A percentile compares a stretch with the other conserved stretches of the same genome.
Evolutionary conservation across 768 basidiomycete species (phyloP).

Genomic region (Boletus rubropictus): DNA sequence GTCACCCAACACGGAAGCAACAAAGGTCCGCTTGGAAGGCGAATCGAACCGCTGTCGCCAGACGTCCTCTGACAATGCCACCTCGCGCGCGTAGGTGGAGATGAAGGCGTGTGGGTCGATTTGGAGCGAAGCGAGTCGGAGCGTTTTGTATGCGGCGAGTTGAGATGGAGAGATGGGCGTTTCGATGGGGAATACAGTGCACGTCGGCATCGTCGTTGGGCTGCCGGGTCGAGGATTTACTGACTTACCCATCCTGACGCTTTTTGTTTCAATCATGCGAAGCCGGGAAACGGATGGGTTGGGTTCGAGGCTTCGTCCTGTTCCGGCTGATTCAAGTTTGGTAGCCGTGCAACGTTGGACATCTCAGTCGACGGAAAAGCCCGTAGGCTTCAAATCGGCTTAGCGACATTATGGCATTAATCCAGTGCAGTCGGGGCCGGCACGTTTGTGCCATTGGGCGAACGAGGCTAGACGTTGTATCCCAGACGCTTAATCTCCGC

Average conservation of each 20-base stretch:
- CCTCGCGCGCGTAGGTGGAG: conserved; percentile 22
- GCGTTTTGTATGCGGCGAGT: conserved; percentile 18
- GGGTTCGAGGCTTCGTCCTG: no score
- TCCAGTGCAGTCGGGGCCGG: background rate
- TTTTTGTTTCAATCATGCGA: no score
- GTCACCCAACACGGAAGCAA: conserved; percentile 8
- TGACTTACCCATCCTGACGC: no score
- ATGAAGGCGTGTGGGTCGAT: conserved; percentile 18
- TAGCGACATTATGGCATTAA: no score
- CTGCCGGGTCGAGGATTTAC: no score
- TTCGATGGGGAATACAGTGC: conserved; percentile 15
- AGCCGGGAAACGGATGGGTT: no score
- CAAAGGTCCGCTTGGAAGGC: conserved; percentile 8
- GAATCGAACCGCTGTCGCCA: conserved; percentile 22
- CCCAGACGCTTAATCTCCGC: no score
- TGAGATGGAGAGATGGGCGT: conserved; percentile 16
- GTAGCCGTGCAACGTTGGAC: no score
- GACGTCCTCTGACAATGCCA: conserved; percentile 15
- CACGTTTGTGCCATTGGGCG: background rate
- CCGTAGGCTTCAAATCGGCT: no score
- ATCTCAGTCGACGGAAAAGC: no score
- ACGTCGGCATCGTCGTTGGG: conserved; percentile 3
- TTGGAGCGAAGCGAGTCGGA: conserved; percentile 22
- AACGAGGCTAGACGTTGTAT: no score
- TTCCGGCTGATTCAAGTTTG: no score